Evolutionary conservation across 2,329 filamentous ascomycete species (phyloP), one percentile per base, ranked within the genome.

Genomic region (Trichoderma lentiforme): DNA sequence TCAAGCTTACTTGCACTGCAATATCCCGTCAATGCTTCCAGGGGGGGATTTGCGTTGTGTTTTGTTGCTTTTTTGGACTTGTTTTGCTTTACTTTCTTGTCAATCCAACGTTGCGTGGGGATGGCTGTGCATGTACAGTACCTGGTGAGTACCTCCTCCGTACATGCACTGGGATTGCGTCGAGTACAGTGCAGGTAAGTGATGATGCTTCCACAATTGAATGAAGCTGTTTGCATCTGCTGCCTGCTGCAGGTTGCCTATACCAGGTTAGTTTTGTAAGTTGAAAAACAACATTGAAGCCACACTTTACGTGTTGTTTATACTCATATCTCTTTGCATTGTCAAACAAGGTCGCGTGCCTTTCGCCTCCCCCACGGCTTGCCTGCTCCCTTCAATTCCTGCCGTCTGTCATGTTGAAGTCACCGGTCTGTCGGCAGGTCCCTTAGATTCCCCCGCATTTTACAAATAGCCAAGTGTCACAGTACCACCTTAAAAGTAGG

Each of bases 361-460:
- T 51, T 65, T n/a, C 36, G 6, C 15, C 28, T 65, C 43, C 32
- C 18, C 62, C 43, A 24, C n/a, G 12, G 12, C 24, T 32, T 34
- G 36, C 14, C 8, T 57, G 32, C 9, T 28, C 21, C 32, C 56
- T 21, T n/a, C 30, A 21, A 24, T 67, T 28, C 26, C n/a, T 32
- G 61, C 34, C 34, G 34, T 36, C 15, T 28, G 30, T 57, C 64
- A 57, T 39, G 32, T 56, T 28, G 21, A 57, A 56, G 30, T 39
- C 47, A 66, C 43, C 24, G 69, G 39, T 64, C 47, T 36, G 32
- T 61, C 70, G 70, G 70, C 70, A 67, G 39, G 70, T 72, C 70
- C 70, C 70, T 72, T 72, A 68, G 70, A 72, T 72, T 71, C 58
- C 70, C 70, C 70, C 70, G 70, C 70, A 72, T 72, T 72, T 65